phyloP scores from a whole-genome alignment of 148 eudicot species.

The Agrostemma githago region DNA sequence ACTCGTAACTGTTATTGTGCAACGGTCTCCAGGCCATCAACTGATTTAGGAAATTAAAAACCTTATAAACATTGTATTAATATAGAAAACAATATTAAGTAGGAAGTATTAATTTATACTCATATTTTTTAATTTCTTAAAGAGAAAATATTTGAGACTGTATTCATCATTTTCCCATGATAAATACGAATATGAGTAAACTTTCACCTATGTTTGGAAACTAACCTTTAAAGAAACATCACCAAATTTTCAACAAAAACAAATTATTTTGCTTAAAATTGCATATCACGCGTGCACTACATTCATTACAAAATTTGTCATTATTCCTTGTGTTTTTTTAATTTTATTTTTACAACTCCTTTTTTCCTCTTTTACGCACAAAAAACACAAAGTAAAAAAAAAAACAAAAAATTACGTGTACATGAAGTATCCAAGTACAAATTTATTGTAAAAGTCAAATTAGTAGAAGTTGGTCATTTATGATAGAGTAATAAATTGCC shows the following conservation, averaged over 20 bases:
- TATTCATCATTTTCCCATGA: too few relatives aligned
- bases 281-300: slow-evolving; percentile 22
- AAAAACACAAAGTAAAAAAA: not conserved
- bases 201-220: not conserved
- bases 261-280: slow-evolving; percentile 6
- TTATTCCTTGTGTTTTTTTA: slow-evolving; percentile 18
- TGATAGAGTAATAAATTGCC: not conserved
- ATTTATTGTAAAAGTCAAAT: not conserved
- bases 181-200: slow-evolving; percentile 5
- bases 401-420: not conserved
- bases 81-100: too few relatives aligned
- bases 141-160: too few relatives aligned
- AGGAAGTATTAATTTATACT: too few relatives aligned
- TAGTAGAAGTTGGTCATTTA: not conserved
- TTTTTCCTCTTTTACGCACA: not conserved
- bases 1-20: too few relatives aligned
- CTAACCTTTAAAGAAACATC: slow-evolving; percentile 10
- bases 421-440: not conserved
- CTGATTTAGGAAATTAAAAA: too few relatives aligned
- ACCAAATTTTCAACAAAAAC: slow-evolving; percentile 1
- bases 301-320: not conserved
- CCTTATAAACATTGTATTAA: too few relatives aligned
- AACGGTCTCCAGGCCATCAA: too few relatives aligned
- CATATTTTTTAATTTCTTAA: too few relatives aligned
- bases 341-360: not conserved